Percentiles rank a stretch among this genome's conserved stretches.
These are phyloP conservation scores for Candida dubliniensis DNA, from an alignment of 1,139 yeast genomes.

Conservation along the genomic window DNA sequence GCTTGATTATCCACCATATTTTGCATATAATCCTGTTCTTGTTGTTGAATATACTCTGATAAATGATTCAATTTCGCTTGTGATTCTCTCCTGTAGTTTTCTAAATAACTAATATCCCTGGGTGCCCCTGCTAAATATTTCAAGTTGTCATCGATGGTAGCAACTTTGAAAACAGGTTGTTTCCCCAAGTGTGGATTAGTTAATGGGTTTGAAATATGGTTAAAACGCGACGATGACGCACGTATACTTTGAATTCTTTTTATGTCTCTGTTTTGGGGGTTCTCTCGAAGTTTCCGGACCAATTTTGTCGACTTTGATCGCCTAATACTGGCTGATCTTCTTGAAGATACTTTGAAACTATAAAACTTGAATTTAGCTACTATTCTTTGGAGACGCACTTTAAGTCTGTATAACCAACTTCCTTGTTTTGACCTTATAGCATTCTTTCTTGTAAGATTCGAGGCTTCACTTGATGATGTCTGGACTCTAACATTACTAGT, in stretches of 20 bases:
- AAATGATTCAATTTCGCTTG: slow-evolving; percentile 24
- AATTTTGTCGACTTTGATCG: slow-evolving; percentile 15
- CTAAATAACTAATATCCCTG: slow-evolving; percentile 17
- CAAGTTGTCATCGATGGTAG: slow-evolving; percentile 26
- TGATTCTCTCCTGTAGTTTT: slow-evolving; percentile 8
- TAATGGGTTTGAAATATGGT: slow-evolving; percentile 11
- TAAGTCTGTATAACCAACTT: slow-evolving; percentile 30
- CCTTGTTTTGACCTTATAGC: slow-evolving; percentile 41
- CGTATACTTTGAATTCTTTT: slow-evolving; percentile 8
- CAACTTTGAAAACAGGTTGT: slow-evolving; percentile 13
- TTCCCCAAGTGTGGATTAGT: slow-evolving; percentile 32
- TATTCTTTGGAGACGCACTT: slow-evolving; percentile 26
- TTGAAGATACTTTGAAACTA: slow-evolving; percentile 31
- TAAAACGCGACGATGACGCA: not conserved
- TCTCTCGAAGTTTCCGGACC: slow-evolving; percentile 20
- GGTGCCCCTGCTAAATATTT: slow-evolving; percentile 33
- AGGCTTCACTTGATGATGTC: slow-evolving; percentile 9
- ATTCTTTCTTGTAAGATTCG: slow-evolving; percentile 28
- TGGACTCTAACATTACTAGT: slow-evolving; percentile 14
- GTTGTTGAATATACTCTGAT: slow-evolving; percentile 31
- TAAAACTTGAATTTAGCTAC: slow-evolving; percentile 25
- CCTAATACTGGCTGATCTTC: slow-evolving; percentile 21
- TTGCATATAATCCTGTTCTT: slow-evolving; percentile 18
- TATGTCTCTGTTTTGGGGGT: slow-evolving; percentile 19
- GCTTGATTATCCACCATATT: not conserved